A percentile compares a stretch with the other conserved stretches of the same genome.
These are phyloP conservation scores for Lunasporangiospora selenospora DNA, from an alignment of 192 early-diverging fungal genomes.

Conservation along the genomic window DNA sequence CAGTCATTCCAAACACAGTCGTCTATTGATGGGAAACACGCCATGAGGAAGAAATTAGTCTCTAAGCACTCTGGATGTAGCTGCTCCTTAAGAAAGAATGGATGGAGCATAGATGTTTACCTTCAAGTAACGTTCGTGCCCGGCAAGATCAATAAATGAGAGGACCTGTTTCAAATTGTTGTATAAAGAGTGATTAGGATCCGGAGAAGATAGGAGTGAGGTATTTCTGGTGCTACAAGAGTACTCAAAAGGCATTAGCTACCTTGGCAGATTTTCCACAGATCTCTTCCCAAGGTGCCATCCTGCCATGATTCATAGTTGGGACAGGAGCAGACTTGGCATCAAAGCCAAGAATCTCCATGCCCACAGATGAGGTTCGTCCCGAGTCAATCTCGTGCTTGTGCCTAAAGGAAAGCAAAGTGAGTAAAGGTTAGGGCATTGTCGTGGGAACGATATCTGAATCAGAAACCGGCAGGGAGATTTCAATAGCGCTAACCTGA, in stretches of 20 bases:
- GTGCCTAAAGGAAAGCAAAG: conserved; percentile 53
- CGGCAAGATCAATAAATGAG: conserved; percentile 78
- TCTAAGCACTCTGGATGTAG: too few species aligned
- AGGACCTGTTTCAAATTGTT: conserved; percentile 14
- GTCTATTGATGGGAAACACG: too few species aligned
- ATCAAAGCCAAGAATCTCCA: conserved; percentile 92
- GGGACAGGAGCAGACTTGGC: conserved; percentile 67
- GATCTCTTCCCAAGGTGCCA: conserved; percentile 86
- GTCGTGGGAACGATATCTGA: too few species aligned
- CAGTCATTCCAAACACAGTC: conserved; percentile 95
- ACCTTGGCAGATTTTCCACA: conserved; percentile 80
- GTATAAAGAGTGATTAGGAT: too few species aligned
- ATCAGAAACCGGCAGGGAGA: too few species aligned
- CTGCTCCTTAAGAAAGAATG: too few species aligned
- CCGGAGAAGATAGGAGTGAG: too few species aligned
- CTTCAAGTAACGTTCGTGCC: conserved; percentile 95
- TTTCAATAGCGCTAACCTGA: conserved; percentile 61
- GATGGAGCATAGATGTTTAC: conserved; percentile 21
- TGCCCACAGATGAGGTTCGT: conserved; percentile 86
- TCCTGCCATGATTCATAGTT: conserved; percentile 57
- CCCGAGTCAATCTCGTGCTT: conserved; percentile 93
- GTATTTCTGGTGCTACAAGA: too few species aligned
- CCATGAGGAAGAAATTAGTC: too few species aligned
- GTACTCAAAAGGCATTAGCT: conserved; percentile 14
- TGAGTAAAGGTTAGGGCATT: too few species aligned